Base-by-base conservation (phyloP, 208 protist species). In the Crithidia brevicula region DNA sequence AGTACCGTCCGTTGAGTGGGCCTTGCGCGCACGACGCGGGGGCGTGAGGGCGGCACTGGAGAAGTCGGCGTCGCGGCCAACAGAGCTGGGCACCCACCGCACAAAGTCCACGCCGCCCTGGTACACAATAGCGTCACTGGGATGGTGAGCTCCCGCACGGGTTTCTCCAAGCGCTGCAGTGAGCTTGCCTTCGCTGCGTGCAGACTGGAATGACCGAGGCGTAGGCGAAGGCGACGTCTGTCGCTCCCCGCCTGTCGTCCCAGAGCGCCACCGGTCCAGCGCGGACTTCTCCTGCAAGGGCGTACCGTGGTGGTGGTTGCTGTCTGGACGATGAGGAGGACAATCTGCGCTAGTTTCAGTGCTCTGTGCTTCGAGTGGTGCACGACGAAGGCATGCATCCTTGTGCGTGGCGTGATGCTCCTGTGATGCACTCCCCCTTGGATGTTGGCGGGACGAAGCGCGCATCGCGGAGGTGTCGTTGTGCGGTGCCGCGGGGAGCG, bases 101-200 rank as follows among this genome's bases (percentile, higher is more conserved):
- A 68, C 61, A 43, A 56, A 33, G 61, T 75, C 40, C 4, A 75
- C 69, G 22, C 51, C 69, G 34, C 69, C 69, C 15, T 42, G 63
- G 58, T 64, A 64, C 22, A 34, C 6, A 40, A 33, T 42, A 2
- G 36, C 27, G 40, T 36, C 40, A 9, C 5, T 16, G 3, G 22
- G 2, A 23, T 9, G n/a, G 22, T 2, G 36, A 8, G 28, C 20
- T 1, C 40, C 40, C 4, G 27, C 40, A 46, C n/a, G 9, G n/a
- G n/a, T n/a, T n/a, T n/a, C n/a, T n/a, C n/a, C n/a, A n/a, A n/a
- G n/a, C n/a, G n/a, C n/a, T n/a, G n/a, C n/a, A n/a, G n/a, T n/a
- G n/a, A n/a, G n/a, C n/a, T n/a, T n/a, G n/a, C n/a, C n/a, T n/a
- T n/a, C n/a, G n/a, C n/a, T n/a, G n/a, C n/a, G n/a, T n/a, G n/a